These are phyloP conservation scores for Cudoniella acicularis DNA, from an alignment of 495 filamentous ascomycete species.

Conservation along the genomic window DNA sequence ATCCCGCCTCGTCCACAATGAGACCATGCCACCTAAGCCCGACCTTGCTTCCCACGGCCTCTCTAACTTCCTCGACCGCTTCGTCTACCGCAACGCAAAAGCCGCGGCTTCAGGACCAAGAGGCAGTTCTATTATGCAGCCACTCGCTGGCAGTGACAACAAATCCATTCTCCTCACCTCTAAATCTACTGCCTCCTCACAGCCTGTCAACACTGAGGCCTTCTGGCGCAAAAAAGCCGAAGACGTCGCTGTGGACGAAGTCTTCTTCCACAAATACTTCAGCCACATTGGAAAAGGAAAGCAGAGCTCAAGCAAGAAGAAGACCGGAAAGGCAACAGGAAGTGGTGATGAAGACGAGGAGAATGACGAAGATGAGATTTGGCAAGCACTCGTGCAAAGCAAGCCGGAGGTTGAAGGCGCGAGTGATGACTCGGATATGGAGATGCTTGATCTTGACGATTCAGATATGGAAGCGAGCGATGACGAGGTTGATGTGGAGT, in stretches of 20 bases:
- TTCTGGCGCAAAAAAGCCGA: conserved; percentile 91
- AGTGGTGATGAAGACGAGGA: conserved; percentile 30
- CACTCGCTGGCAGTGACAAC: conserved; percentile 64
- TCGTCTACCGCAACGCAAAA: conserved; percentile 91
- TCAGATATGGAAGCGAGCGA: conserved; percentile 41
- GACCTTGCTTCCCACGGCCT: conserved; percentile 84
- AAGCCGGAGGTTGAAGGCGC: conserved; percentile 71
- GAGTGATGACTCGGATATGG: conserved; percentile 53
- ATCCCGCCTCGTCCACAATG: conserved; percentile 57
- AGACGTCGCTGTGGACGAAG: conserved; percentile 84
- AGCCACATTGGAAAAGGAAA: conserved; percentile 66
- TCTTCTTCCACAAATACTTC: conserved; percentile 98
- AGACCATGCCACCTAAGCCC: conserved; percentile 75
- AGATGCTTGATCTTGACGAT: conserved; percentile 62
- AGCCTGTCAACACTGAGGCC: conserved; percentile 73
- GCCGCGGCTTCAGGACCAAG: conserved; percentile 52
- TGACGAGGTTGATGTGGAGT: conserved; percentile 44
- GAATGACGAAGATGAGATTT: conserved; percentile 71
- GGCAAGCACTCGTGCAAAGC: conserved; percentile 85
- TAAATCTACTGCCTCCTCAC: conserved; percentile 38
- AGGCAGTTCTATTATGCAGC: conserved; percentile 94
- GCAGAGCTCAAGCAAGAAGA: conserved; percentile 53
- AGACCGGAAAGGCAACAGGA: conserved; percentile 31
- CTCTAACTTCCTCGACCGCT: conserved; percentile 93
- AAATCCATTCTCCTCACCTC: conserved; percentile 62